Conservation (phyloP, 1,284 basidiomycete species). For the Anthracocystis panici-leucophaei region DNA sequence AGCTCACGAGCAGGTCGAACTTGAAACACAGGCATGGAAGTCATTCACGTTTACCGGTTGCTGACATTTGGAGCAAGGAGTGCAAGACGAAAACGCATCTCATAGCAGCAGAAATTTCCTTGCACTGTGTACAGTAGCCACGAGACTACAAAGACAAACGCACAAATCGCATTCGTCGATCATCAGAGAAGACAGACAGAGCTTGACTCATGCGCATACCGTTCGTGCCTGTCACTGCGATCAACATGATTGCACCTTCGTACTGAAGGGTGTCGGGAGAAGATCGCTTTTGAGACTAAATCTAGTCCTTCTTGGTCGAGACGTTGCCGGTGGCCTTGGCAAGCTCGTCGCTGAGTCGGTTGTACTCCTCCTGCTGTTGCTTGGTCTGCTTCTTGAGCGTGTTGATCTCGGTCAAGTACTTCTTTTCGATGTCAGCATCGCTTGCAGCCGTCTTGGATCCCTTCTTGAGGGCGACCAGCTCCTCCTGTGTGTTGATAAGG, state of each 20-base stretch:
- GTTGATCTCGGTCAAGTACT: conserved; percentile 56
- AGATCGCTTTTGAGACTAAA: background rate
- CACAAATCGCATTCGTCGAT: background rate
- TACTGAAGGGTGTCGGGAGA: background rate
- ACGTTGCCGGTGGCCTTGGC: conserved; percentile 54
- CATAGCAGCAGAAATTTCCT: background rate
- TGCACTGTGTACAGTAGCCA: background rate
- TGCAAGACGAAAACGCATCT: background rate
- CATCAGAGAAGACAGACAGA: background rate
- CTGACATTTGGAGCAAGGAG: background rate
- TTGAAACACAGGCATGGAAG: background rate
- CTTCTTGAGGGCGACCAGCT: conserved; percentile 84
- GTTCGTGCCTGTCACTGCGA: background rate
- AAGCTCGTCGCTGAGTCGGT: conserved; percentile 67
- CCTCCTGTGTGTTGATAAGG: conserved; percentile 88
- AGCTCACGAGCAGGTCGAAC: background rate
- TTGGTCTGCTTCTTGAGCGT: conserved; percentile 68
- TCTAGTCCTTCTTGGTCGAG: conserved; percentile 60
- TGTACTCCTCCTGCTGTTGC: conserved; percentile 68
- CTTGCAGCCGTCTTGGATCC: conserved; percentile 64
- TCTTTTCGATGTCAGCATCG: conserved; percentile 62
- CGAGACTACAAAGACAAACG: background rate
- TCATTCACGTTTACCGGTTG: background rate
- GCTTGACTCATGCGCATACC: background rate
- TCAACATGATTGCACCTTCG: too few species aligned